phyloP scores from a whole-genome alignment of 305 asterid genomes.

The Ilex paraguariensis region DNA sequence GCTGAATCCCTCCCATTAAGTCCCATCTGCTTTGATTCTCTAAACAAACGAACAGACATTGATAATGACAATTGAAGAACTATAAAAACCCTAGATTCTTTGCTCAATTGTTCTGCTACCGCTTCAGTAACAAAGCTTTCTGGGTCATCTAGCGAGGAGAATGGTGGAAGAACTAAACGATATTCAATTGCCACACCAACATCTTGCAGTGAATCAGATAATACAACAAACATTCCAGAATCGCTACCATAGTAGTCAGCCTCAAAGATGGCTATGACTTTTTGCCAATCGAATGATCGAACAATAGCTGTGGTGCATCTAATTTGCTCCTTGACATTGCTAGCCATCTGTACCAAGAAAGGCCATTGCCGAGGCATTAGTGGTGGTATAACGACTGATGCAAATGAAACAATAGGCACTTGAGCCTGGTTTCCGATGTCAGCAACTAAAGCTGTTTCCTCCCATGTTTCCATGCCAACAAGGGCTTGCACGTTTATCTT shows the following conservation, averaged over 20 bases:
- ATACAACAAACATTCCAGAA: conserved; percentile 20
- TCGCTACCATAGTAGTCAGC: conserved; percentile 23
- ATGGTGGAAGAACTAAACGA: conserved; percentile 21
- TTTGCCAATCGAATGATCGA: conserved; percentile 28
- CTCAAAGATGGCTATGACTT: conserved; percentile 27
- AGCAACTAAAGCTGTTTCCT: conserved; percentile 33
- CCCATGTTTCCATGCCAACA: conserved; percentile 34
- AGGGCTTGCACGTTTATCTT: conserved; percentile 20
- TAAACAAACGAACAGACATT: conserved; percentile 19
- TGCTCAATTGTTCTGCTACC: conserved; percentile 11
- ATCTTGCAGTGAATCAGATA: conserved; percentile 24
- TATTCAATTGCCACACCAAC: conserved; percentile 28
- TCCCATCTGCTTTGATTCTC: conserved; percentile 26
- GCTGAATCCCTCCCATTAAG: conserved; percentile 39
- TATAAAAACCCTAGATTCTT: conserved; percentile 38
- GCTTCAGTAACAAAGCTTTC: conserved; percentile 16
- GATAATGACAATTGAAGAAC: conserved; percentile 29
- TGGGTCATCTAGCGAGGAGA: conserved; percentile 22
- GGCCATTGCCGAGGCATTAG: conserved; percentile 31
- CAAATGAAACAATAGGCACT: conserved; percentile 31
- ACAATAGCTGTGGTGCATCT: conserved; percentile 21
- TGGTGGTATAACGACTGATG: conserved; percentile 12
- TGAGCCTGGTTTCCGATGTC: conserved; percentile 25
- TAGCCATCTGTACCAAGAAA: conserved; percentile 31
- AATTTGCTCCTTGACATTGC: conserved; percentile 19